Evolutionary conservation across 2,329 filamentous ascomycete species (phyloP), one percentile per base, ranked within the genome.

Genomic region (Akanthomyces uredinophilus): DNA sequence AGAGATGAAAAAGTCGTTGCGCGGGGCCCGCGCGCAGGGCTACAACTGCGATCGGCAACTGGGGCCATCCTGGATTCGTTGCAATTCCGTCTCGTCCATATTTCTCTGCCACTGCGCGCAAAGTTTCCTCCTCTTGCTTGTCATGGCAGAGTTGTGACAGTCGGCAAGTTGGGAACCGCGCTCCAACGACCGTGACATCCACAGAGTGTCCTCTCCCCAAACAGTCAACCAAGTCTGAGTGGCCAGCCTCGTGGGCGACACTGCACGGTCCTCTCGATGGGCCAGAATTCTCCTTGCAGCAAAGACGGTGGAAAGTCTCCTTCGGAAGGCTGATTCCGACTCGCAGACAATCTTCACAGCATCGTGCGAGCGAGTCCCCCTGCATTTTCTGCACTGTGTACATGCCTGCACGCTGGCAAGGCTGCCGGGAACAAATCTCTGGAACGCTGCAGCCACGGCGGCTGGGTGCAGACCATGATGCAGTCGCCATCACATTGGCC

Each of bases 401-500:
- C 29, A 32, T 32, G n/a, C 27, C 27, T 4, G 27, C 6, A 35
- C 32, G 11, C 2, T 35, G 32, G 22, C 20, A 39, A 16, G 32
- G n/a, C 51, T 20, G n/a, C 51, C 18, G 41, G 32, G 41, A 20
- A 53, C 32, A 32, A 53, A 18, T 35, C 24, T 22, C 14, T 53
- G 32, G n/a, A 22, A 29, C 35, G 29, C 14, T 13, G 24, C 53
- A 56, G 53, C 53, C 53, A 56, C 53, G 37, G 53, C 53, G 53
- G 39, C 53, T 56, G 37, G 14, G 16, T 43, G 27, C 27, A 29
- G 27, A 29, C 27, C 4, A 29, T 29, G 4, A 29, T 29, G 41
- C 41, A 56, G 27, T 22, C 24, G 5, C 24, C 24, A 46, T 56
- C 53, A 56, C 53, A 46, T 56, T 56, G 46, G 41, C 53, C 53